Conservation (phyloP, 2,329 filamentous ascomycete genomes). For the Curvularia eragrostidis region DNA sequence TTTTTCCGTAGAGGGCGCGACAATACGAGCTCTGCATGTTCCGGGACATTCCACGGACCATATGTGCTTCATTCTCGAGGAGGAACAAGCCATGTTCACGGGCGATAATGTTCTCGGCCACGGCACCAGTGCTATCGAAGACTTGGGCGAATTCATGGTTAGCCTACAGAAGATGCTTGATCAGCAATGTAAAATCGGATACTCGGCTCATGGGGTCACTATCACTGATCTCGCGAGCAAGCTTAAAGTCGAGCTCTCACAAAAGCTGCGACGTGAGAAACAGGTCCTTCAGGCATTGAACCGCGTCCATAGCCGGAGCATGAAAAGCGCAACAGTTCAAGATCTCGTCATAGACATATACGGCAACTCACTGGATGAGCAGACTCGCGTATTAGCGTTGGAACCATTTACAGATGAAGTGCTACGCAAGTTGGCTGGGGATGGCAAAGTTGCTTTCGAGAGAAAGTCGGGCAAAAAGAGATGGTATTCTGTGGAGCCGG, state of each 20-base stretch:
- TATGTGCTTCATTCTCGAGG: too few relatives aligned
- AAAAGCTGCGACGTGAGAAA: background rate
- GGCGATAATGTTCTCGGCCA: background rate
- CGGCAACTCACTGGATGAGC: background rate
- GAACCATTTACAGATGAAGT: background rate
- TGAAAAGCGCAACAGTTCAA: background rate
- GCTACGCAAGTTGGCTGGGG: background rate
- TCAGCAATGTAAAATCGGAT: background rate
- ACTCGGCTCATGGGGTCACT: background rate
- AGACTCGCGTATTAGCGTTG: background rate
- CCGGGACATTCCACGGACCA: too few relatives aligned
- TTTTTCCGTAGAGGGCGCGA: too few relatives aligned
- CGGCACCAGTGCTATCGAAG: background rate
- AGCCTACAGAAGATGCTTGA: background rate
- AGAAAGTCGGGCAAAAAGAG: background rate
- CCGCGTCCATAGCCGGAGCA: background rate
- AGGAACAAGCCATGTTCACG: too few relatives aligned
- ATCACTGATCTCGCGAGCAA: background rate
- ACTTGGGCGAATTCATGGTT: background rate
- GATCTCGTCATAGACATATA: background rate
- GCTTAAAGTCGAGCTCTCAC: background rate
- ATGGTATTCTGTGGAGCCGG: too few relatives aligned
- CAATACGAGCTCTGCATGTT: too few relatives aligned
- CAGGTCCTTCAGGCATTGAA: background rate
- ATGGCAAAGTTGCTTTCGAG: background rate